Evolutionary conservation across 805 yeast species (phyloP), one percentile per base, ranked within the genome.

Genomic region (Jamesozyma spencerorum): DNA sequence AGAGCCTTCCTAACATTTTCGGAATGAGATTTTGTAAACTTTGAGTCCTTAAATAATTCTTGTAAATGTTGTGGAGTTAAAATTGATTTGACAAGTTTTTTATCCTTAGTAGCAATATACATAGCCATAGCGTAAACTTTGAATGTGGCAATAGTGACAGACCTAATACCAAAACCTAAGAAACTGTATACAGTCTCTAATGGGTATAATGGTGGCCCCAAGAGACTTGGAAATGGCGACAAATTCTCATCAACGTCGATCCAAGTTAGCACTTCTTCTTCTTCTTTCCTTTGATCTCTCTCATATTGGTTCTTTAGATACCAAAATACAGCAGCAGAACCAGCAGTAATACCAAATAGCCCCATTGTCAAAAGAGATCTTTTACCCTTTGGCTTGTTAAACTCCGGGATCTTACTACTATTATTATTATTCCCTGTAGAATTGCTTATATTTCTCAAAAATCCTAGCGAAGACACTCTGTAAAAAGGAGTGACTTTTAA

Each of bases 121-220:
- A 92, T 64, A 0, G 95, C 97, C 30, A 85, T 68, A 0, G 85
- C 94, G 57, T 90, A 90, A 1, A 92, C 96, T 51, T 79, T 85
- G 66, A 92, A 77, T 19, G 72, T 70, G 32, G 88, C 51, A 54
- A 92, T 84, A 0, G 97, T 84, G 15, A 90, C 96, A 0, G 82
- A 66, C 54, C 97, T 70, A 2, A 79, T 74, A 1, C 98, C 97
- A 42, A 75, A 71, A 0, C 95, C 97, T 3, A 92, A 52, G 26
- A 88, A 59, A 18, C 72, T 64, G 55, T 69, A 83, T 3, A 65
- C 56, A 0, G 66, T 53, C 2, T 56, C 42, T 5, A 71, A 47
- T 2, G 55, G 53, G 3, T 57, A 39, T 0, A 39, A 45, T 0
- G 47, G 49, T 5, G 63, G 63, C 2, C 53, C 40, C 11, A 59